Evolutionary conservation across 2,329 filamentous ascomycete genomes (phyloP).

Genomic region (Colletotrichum sp.): DNA sequence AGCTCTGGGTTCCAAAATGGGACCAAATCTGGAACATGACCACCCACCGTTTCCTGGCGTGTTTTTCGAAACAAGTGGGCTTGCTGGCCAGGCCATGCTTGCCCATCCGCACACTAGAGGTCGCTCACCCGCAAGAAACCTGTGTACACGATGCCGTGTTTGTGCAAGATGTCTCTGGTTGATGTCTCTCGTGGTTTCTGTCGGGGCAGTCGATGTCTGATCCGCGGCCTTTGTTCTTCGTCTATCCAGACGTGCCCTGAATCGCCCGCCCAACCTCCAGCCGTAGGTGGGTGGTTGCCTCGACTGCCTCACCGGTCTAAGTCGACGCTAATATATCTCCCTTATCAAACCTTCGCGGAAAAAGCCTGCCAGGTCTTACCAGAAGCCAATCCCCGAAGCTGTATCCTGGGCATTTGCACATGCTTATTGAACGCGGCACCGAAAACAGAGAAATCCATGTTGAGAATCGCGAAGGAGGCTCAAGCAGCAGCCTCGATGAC

Average conservation of each 20-base stretch:
- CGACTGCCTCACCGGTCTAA: neutral
- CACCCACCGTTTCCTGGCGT: neutral
- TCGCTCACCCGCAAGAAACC: neutral
- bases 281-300: neutral
- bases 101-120: neutral
- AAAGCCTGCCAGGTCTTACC: neutral
- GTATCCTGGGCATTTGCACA: neutral
- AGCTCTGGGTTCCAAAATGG: neutral
- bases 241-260: neutral
- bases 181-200: neutral
- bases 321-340: neutral
- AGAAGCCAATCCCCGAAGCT: neutral
- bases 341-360: neutral
- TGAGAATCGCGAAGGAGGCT: neutral
- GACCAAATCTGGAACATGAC: neutral
- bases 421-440: neutral
- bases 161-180: neutral
- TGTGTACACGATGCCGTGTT: neutral
- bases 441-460: neutral
- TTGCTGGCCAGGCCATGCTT: neutral
- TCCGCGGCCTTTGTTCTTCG: neutral
- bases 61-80: neutral
- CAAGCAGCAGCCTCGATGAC: neutral
- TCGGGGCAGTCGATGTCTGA: neutral
- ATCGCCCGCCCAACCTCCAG: neutral